Conservation (phyloP, 1,284 basidiomycete species). For the Ceratobasidium sp. region DNA sequence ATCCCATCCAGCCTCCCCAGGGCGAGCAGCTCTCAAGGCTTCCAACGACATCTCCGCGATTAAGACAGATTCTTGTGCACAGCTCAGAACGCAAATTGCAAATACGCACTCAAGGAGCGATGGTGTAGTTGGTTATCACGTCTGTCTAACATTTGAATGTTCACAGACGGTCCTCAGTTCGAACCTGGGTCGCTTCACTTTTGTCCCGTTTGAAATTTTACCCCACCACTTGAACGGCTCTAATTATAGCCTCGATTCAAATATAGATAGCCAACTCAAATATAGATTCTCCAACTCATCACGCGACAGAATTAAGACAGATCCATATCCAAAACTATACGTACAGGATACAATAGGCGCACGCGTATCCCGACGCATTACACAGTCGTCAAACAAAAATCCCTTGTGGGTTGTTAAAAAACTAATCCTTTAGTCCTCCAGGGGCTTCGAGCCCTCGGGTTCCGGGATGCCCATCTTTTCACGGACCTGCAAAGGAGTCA, state of each 20-base stretch:
- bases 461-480: conserved; percentile 82
- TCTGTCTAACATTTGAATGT: conserved; percentile 12
- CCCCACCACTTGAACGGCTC: background rate
- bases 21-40: no score
- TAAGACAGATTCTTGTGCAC: no score
- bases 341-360: background rate
- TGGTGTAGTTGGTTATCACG: conserved; percentile 33
- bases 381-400: background rate
- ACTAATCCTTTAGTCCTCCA: conserved; percentile 9
- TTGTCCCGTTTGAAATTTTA: background rate
- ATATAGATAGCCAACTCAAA: background rate
- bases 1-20: no score
- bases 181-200: conserved; percentile 35
- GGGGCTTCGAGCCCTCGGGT: conserved; percentile 42
- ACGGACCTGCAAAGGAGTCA: conserved; percentile 48
- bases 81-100: no score
- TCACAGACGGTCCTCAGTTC: conserved; percentile 37
- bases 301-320: no score
- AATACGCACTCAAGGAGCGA: conserved; percentile 15
- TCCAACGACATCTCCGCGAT: no score
- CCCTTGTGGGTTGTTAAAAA: background rate
- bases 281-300: no score
- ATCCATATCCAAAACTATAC: background rate
- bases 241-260: background rate
- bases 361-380: background rate